Evolutionary conservation across 176 grass and related monocot species (phyloP).

Genomic region (Thalia dealbata): DNA sequence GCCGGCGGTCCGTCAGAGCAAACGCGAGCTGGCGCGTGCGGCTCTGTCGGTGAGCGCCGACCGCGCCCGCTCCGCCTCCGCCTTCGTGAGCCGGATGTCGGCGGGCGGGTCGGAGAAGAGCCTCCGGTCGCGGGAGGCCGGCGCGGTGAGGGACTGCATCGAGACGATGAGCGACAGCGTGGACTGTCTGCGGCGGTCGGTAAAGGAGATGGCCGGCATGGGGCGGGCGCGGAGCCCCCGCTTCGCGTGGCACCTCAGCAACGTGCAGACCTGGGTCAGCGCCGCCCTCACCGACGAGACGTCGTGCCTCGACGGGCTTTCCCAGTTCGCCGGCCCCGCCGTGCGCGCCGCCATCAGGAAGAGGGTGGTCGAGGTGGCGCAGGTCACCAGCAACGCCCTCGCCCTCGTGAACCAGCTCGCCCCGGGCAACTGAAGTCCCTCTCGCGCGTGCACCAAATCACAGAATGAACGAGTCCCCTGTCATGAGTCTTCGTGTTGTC

Average conservation of each 20-base stretch:
- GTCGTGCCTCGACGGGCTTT: constrained; percentile 69
- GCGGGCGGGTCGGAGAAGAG: neutral
- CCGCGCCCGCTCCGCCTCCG: constrained; percentile 35
- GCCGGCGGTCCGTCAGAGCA: constrained; percentile 34
- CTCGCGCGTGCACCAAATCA: no score
- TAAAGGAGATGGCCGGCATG: constrained; percentile 48
- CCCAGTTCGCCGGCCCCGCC: neutral
- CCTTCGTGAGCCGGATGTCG: constrained; percentile 28
- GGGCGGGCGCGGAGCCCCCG: constrained; percentile 26
- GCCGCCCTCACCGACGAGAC: constrained; percentile 57
- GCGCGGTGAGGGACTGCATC: constrained; percentile 47
- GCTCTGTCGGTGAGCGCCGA: constrained; percentile 52
- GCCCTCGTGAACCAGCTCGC: constrained; percentile 58
- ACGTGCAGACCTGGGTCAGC: constrained; percentile 81
- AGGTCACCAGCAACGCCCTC: constrained; percentile 70
- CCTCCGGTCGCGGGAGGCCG: neutral
- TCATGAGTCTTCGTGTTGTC: no score
- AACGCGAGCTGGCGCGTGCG: constrained; percentile 43
- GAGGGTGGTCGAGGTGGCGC: constrained; percentile 30
- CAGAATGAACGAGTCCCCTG: no score
- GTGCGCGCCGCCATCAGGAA: constrained; percentile 20
- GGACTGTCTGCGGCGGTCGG: constrained; percentile 45
- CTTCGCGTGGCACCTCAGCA: constrained; percentile 54
- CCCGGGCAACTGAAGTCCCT: neutral
- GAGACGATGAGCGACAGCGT: constrained; percentile 42